Evolutionary conservation across 148 eudicot species (phyloP).

Genomic region (Dianthus caryophyllus): DNA sequence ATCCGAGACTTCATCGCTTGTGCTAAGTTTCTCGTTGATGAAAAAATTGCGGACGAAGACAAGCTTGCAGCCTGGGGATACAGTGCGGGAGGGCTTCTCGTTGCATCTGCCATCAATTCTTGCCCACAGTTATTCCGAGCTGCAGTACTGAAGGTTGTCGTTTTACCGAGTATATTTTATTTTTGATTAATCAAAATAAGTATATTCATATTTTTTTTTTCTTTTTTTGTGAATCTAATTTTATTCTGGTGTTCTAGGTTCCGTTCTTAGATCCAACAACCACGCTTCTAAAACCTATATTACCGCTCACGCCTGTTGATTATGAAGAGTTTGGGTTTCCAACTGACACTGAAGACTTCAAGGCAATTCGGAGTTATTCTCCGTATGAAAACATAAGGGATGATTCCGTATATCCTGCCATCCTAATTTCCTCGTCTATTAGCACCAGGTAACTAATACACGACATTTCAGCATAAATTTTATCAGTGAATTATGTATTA

Average conservation of each 20-base stretch:
- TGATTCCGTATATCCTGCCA: conserved; percentile 67
- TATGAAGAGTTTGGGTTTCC: conserved; percentile 94
- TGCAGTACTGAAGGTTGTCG: conserved; percentile 74
- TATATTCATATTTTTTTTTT: background rate
- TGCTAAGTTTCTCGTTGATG: conserved; percentile 69
- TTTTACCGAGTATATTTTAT: background rate
- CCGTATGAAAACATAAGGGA: conserved; percentile 78
- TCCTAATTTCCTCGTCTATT: conserved; percentile 71
- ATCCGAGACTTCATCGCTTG: conserved; percentile 68
- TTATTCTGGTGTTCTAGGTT: conserved; percentile 43
- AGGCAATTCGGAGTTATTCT: conserved; percentile 64
- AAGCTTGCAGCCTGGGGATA: conserved; percentile 97
- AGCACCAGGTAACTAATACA: conserved; percentile 55
- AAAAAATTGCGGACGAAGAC: conserved; percentile 56
- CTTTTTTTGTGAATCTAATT: background rate
- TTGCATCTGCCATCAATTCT: conserved; percentile 79
- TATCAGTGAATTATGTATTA: too few relatives aligned
- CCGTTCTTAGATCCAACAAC: conserved; percentile 85
- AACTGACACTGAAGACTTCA: conserved; percentile 69
- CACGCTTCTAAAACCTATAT: conserved; percentile 71
- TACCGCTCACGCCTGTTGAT: conserved; percentile 74
- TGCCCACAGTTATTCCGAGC: conserved; percentile 78
- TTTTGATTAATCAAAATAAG: too few relatives aligned
- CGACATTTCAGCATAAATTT: background rate
- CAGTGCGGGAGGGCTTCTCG: conserved; percentile 94